These are phyloP conservation scores for Elsinoe necatrix DNA, from an alignment of 2,329 filamentous ascomycete species.

Conservation along the genomic window DNA sequence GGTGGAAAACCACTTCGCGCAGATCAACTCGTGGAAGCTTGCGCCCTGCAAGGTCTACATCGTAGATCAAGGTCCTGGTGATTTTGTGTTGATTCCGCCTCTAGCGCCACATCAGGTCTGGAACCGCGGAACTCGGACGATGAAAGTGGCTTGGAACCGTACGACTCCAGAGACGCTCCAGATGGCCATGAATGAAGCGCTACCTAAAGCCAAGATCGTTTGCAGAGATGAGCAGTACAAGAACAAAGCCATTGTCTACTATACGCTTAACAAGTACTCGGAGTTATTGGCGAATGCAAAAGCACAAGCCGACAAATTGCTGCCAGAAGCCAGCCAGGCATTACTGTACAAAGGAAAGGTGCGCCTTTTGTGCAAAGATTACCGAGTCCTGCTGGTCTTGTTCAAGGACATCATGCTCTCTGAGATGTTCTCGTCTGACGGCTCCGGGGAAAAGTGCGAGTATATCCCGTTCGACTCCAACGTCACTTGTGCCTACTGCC, in stretches of 20 bases:
- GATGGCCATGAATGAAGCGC: slow-evolving; percentile 73
- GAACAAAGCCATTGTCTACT: slow-evolving; percentile 93
- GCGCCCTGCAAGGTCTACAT: slow-evolving; percentile 89
- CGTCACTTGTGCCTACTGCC: slow-evolving; percentile 90
- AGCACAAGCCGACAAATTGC: slow-evolving; percentile 36
- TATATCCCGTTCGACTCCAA: slow-evolving; percentile 77
- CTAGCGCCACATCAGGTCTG: slow-evolving; percentile 94
- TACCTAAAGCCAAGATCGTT: slow-evolving; percentile 81
- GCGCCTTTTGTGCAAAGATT: slow-evolving; percentile 70
- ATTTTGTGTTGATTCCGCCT: slow-evolving; percentile 89
- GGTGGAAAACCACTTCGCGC: slow-evolving; percentile 93
- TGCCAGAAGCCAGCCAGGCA: slow-evolving; percentile 23
- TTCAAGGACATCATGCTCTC: slow-evolving; percentile 73
- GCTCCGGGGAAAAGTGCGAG: slow-evolving; percentile 60
- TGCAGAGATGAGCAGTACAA: slow-evolving; percentile 98
- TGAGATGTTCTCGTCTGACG: slow-evolving; percentile 68
- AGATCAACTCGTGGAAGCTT: slow-evolving; percentile 90
- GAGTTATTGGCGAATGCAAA: slow-evolving; percentile 50
- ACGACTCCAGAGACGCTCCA: slow-evolving; percentile 88
- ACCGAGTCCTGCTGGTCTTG: slow-evolving; percentile 67
- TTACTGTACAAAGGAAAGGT: slow-evolving; percentile 43
- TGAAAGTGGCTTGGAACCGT: slow-evolving; percentile 97
- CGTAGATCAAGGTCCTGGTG: slow-evolving; percentile 80
- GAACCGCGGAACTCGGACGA: slow-evolving; percentile 90
- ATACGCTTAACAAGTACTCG: slow-evolving; percentile 71